Conservation (phyloP, 768 basidiomycete species). For the Suillus bovinus region DNA sequence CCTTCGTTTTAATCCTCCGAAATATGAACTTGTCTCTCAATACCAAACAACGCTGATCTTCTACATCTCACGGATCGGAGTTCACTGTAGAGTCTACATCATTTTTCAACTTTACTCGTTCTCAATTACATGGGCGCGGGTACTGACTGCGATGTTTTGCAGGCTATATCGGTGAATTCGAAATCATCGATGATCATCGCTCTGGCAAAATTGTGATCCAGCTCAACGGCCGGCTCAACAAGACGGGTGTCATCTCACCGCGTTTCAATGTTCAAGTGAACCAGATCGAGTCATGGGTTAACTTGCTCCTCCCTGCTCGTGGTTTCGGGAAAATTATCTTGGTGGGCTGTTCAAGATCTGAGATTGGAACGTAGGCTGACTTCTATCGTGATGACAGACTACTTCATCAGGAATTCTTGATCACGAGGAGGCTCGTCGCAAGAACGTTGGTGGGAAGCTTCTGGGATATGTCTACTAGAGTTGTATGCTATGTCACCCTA, state of each 20-base stretch:
- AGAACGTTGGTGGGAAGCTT: constrained; percentile 96
- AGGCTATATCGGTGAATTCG: constrained; percentile 99
- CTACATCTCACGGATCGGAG: constrained; percentile 18
- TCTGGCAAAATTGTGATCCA: constrained; percentile 98
- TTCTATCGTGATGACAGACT: constrained; percentile 51
- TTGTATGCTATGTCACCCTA: constrained; percentile 26
- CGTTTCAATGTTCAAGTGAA: constrained; percentile 94
- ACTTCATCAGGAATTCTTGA: constrained; percentile 98
- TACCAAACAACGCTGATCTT: constrained; percentile 56
- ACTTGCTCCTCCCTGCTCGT: constrained; percentile 93
- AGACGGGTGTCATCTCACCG: constrained; percentile 99
- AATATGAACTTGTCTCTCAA: constrained; percentile 56
- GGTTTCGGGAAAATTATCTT: constrained; percentile 96
- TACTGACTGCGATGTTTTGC: constrained; percentile 14
- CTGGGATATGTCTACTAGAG: constrained; percentile 88
- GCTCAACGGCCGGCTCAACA: constrained; percentile 97
- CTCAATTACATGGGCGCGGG: constrained; percentile 40
- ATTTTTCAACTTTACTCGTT: constrained; percentile 18
- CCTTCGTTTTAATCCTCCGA: constrained; percentile 86
- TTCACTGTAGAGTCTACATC: constrained; percentile 37
- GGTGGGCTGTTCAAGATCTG: constrained; percentile 43
- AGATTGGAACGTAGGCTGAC: constrained; percentile 5
- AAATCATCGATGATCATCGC: constrained; percentile 98
- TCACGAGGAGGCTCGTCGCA: constrained; percentile 98
- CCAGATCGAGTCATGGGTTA: constrained; percentile 96